These are phyloP conservation scores for Chloromonas sp. DNA, from an alignment of 163 green algal species.

Conservation along the genomic window DNA sequence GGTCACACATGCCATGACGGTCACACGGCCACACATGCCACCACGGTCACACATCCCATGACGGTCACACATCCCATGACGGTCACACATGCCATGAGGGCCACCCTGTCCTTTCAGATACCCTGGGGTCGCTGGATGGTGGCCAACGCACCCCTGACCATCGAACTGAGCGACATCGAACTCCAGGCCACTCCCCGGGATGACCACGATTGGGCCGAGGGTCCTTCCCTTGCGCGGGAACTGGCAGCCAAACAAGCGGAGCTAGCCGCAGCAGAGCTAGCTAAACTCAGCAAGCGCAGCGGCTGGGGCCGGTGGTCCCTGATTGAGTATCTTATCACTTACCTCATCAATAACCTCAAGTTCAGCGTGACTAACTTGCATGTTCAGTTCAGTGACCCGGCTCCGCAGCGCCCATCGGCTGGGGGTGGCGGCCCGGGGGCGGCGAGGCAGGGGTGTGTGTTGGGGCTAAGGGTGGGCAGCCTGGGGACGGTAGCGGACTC, in stretches of 20 bases:
- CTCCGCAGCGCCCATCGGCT: neutral
- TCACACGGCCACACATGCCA: neutral
- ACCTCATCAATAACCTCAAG: slow-evolving; percentile 14
- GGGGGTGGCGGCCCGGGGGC: too few relatives aligned
- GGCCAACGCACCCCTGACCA: slow-evolving; percentile 40
- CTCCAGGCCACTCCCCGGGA: slow-evolving; percentile 34
- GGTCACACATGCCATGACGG: slow-evolving; percentile 13
- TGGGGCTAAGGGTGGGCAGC: neutral
- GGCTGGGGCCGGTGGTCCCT: slow-evolving; percentile 6
- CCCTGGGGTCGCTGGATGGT: slow-evolving; percentile 52
- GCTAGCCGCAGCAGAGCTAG: slow-evolving; percentile 65
- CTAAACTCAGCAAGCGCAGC: slow-evolving; percentile 41
- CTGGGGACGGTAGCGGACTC: neutral
- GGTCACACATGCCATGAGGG: slow-evolving; percentile 13
- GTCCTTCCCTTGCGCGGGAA: slow-evolving; percentile 28
- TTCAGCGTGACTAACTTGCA: neutral
- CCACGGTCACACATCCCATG: neutral
- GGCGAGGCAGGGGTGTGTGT: neutral
- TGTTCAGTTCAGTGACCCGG: neutral
- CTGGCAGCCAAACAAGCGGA: slow-evolving; percentile 65
- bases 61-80: slow-evolving; percentile 16
- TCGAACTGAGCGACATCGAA: slow-evolving; percentile 56
- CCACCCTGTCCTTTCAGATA: slow-evolving; percentile 35
- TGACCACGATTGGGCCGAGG: slow-evolving; percentile 40
- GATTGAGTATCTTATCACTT: neutral